phyloP scores from a whole-genome alignment of 2,329 filamentous ascomycete genomes.

The Colletotrichum filicis region DNA sequence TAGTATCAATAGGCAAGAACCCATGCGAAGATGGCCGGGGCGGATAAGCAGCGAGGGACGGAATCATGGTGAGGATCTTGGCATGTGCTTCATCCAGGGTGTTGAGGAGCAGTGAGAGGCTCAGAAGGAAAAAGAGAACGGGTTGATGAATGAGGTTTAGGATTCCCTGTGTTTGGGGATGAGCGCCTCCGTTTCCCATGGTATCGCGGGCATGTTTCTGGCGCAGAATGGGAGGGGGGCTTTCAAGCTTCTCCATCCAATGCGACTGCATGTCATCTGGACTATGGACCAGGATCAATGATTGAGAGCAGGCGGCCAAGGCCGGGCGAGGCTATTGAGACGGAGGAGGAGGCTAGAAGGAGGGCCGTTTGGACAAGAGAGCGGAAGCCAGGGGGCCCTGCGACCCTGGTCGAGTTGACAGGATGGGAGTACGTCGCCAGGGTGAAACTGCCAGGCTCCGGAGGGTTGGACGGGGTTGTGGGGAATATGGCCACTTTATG shows the following conservation, averaged over 20 bases:
- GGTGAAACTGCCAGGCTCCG: conserved; percentile 32
- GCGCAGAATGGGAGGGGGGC: background rate
- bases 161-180: conserved; percentile 21
- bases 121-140: background rate
- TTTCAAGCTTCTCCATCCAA: conserved; percentile 26
- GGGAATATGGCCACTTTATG: conserved; percentile 31
- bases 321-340: conserved; percentile 16
- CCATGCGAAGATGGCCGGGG: conserved; percentile 17
- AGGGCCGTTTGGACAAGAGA: conserved; percentile 9
- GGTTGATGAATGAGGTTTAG: conserved; percentile 1
- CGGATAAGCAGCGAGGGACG: conserved; percentile 9
- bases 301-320: background rate
- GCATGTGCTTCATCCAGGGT: conserved; percentile 31
- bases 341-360: background rate
- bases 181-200: conserved; percentile 30
- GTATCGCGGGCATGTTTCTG: conserved; percentile 21
- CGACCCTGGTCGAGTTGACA: conserved; percentile 22
- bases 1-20: conserved; percentile 17
- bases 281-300: background rate
- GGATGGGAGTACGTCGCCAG: conserved; percentile 30
- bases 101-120: conserved; percentile 5
- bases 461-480: conserved; percentile 19
- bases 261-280: conserved; percentile 25
- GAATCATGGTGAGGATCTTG: conserved; percentile 26
- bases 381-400: conserved; percentile 4